Conservation (phyloP, 2,329 filamentous ascomycete genomes). For the Claviceps humidiphila region DNA sequence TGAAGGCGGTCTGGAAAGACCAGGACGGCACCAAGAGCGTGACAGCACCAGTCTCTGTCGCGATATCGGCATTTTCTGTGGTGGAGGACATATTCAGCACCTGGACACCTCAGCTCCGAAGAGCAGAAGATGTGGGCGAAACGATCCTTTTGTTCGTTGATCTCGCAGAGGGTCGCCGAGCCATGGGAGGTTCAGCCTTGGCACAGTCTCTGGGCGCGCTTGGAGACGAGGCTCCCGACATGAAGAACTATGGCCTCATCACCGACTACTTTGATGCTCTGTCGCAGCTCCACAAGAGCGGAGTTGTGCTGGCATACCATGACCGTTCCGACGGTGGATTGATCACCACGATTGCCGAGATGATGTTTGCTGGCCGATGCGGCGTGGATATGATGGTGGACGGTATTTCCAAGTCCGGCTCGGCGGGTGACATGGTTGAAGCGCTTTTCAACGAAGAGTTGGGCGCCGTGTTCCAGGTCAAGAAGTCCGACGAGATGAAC, state of each 20-base stretch:
- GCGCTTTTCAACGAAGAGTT: constrained; percentile 93
- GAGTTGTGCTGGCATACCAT: constrained; percentile 77
- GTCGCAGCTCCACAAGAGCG: constrained; percentile 44
- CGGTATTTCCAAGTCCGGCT: constrained; percentile 48
- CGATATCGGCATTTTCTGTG: constrained; percentile 81
- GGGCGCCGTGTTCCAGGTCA: constrained; percentile 89
- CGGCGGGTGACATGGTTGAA: constrained; percentile 52
- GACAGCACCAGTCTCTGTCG: constrained; percentile 78
- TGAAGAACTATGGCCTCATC: constrained; percentile 67
- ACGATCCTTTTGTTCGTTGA: constrained; percentile 84
- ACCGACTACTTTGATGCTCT: constrained; percentile 88
- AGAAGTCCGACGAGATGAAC: constrained; percentile 66
- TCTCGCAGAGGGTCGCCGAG: constrained; percentile 65
- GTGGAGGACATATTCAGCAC: constrained; percentile 74
- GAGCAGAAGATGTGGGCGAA: constrained; percentile 77
- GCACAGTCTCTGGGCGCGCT: constrained; percentile 82
- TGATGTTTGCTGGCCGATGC: constrained; percentile 95
- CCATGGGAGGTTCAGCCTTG: constrained; percentile 80
- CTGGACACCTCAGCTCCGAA: constrained; percentile 82
- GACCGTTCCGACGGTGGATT: constrained; percentile 89
- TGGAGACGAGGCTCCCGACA: constrained; percentile 73
- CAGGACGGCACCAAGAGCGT: constrained; percentile 63
- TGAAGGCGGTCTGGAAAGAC: constrained; percentile 95
- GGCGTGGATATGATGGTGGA: constrained; percentile 80
- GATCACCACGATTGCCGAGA: constrained; percentile 81